These are phyloP conservation scores for Paratrypanosoma confusum DNA, from an alignment of 208 protist species.

Conservation along the genomic window DNA sequence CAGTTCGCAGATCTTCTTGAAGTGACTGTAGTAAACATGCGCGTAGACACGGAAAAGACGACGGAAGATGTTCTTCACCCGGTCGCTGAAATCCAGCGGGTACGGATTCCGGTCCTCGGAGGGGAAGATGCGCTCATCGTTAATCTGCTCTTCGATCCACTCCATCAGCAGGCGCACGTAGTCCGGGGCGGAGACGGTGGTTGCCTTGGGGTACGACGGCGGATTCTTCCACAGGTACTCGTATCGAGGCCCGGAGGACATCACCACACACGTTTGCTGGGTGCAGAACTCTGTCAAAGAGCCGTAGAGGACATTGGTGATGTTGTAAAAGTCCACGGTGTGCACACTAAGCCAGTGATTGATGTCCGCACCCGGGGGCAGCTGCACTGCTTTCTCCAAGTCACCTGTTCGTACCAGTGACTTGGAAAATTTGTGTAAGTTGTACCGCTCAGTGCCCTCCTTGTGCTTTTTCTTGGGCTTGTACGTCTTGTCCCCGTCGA, in stretches of 20 bases:
- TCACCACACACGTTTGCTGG: slow-evolving; percentile 88
- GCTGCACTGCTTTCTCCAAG: slow-evolving; percentile 87
- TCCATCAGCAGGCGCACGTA: slow-evolving; percentile 97
- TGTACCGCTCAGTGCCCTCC: slow-evolving; percentile 91
- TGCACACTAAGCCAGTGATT: slow-evolving; percentile 98
- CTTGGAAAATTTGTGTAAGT: slow-evolving; percentile 90
- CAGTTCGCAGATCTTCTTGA: slow-evolving; percentile 89
- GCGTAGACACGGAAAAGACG: slow-evolving; percentile 98
- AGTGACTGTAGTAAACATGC: slow-evolving; percentile 99
- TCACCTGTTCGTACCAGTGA: slow-evolving; percentile 86
- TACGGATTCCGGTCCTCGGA: slow-evolving; percentile 85
- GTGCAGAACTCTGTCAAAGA: slow-evolving; percentile 99
- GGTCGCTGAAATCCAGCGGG: slow-evolving; percentile 69
- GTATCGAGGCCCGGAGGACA: slow-evolving; percentile 92
- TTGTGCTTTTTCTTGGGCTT: slow-evolving; percentile 91
- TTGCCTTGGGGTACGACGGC: slow-evolving; percentile 90
- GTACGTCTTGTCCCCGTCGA: slow-evolving; percentile 93
- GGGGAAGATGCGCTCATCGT: slow-evolving; percentile 96
- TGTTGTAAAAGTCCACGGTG: slow-evolving; percentile 99
- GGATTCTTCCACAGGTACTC: slow-evolving; percentile 98
- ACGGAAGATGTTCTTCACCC: slow-evolving; percentile 95
- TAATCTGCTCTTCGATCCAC: slow-evolving; percentile 96
- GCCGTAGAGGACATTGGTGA: slow-evolving; percentile 98
- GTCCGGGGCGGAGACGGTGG: slow-evolving; percentile 92
- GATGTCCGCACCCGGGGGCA: slow-evolving; percentile 93